Evolutionary conservation across 441 rosid species (phyloP).

Genomic region (Populus tomentosa): DNA sequence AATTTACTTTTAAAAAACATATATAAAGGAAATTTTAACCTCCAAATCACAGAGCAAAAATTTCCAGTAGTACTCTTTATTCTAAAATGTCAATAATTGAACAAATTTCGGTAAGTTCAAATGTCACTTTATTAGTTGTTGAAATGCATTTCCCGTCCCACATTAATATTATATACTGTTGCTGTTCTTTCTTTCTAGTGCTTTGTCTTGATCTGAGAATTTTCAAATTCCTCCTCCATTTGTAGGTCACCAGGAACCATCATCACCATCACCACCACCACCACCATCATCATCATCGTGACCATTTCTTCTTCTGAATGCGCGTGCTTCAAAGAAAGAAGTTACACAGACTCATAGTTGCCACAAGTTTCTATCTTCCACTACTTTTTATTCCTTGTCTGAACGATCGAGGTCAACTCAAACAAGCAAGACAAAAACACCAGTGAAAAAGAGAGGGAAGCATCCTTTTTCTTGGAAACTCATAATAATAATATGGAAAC

Average conservation of each 20-base stretch:
- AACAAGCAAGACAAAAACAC: background rate
- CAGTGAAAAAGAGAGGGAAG: background rate
- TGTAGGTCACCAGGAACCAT: constrained; percentile 12
- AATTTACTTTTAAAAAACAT: no score
- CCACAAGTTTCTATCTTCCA: background rate
- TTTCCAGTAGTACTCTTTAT: no score
- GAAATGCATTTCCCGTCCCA: no score
- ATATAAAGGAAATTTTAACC: no score
- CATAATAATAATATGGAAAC: background rate
- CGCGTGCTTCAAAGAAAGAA: constrained; percentile 41
- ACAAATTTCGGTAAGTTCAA: no score
- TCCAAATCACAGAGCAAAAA: no score
- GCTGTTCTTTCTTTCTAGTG: background rate
- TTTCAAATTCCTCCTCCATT: constrained; percentile 14
- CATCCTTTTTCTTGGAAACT: background rate
- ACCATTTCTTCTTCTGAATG: constrained; percentile 22
- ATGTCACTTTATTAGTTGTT: no score
- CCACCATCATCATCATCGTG: background rate
- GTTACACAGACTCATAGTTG: background rate
- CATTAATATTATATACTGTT: no score
- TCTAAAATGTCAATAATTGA: no score
- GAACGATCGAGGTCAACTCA: constrained; percentile 15
- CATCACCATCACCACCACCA: constrained; percentile 5
- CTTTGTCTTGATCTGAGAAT: background rate
- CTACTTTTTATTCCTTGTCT: constrained; percentile 1